phyloP scores from a whole-genome alignment of 2,329 filamentous ascomycete species.

The Cladophialophora chaetospira region DNA sequence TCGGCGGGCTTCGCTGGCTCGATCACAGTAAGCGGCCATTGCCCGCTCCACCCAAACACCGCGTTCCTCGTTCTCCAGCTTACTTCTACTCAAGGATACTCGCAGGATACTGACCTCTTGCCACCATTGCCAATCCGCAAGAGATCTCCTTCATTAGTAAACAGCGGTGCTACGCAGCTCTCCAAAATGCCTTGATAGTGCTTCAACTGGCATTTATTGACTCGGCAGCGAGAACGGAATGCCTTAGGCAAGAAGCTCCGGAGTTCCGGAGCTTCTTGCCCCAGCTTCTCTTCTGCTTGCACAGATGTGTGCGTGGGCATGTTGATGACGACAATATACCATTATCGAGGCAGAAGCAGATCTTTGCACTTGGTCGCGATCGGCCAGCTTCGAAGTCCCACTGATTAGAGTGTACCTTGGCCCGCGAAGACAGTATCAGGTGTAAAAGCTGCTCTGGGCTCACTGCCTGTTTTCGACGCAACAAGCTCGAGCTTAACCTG shows the following conservation, averaged over 20 bases:
- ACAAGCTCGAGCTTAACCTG: not conserved
- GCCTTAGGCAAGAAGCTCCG: too few species aligned
- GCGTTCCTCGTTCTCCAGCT: too few species aligned
- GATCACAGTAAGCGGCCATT: too few species aligned
- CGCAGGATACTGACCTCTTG: not conserved
- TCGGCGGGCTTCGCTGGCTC: too few species aligned
- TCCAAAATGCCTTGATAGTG: not conserved
- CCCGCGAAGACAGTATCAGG: too few species aligned
- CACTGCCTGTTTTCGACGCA: not conserved
- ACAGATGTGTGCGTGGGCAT: not conserved
- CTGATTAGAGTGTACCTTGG: too few species aligned
- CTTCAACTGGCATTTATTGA: not conserved
- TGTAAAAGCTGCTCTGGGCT: too few species aligned
- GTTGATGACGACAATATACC: slow-evolving; percentile 6
- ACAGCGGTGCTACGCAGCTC: not conserved
- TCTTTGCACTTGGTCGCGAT: too few species aligned
- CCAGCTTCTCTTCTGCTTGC: not conserved
- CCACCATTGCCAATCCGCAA: not conserved
- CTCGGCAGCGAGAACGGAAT: too few species aligned
- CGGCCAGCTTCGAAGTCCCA: too few species aligned
- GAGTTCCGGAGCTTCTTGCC: too few species aligned
- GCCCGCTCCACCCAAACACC: too few species aligned
- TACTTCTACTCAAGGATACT: not conserved
- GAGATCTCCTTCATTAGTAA: slow-evolving; percentile 3
- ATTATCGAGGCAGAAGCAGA: not conserved